Evolutionary conservation across 345 rosid genomes (phyloP).

Genomic region (Aurinia saxatilis): DNA sequence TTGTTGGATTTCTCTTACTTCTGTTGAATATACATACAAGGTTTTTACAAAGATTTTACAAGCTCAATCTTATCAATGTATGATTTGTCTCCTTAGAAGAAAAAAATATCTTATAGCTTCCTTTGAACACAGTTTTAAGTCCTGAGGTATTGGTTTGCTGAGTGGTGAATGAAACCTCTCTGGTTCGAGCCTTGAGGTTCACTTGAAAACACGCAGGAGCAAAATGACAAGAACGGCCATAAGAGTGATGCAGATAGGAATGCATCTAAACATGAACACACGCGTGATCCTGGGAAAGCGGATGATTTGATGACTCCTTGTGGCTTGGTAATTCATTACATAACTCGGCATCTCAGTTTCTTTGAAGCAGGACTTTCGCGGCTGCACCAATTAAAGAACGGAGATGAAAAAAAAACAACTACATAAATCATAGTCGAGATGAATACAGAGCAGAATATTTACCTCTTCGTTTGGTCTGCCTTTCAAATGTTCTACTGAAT

Average conservation of each 20-base stretch:
- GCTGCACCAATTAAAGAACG: not conserved
- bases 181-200: not conserved
- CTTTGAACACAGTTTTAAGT: too few species aligned
- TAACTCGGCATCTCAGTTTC: not conserved
- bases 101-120: too few species aligned
- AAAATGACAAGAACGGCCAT: not conserved
- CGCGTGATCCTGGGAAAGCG: not conserved
- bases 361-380: not conserved
- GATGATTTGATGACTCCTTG: not conserved
- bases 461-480: not conserved
- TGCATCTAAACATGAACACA: not conserved
- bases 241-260: not conserved
- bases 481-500: not conserved
- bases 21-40: too few species aligned
- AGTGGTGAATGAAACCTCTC: not conserved
- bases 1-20: too few species aligned
- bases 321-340: not conserved
- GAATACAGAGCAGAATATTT: not conserved
- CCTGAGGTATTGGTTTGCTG: too few species aligned
- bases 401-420: not conserved
- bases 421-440: not conserved
- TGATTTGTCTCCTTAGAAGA: too few species aligned
- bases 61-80: too few species aligned
- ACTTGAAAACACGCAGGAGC: not conserved
- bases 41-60: too few species aligned